Evolutionary conservation across 345 rosid species (phyloP), one percentile per base, ranked within the genome.

Genomic region (Hirschfeldia incana): DNA sequence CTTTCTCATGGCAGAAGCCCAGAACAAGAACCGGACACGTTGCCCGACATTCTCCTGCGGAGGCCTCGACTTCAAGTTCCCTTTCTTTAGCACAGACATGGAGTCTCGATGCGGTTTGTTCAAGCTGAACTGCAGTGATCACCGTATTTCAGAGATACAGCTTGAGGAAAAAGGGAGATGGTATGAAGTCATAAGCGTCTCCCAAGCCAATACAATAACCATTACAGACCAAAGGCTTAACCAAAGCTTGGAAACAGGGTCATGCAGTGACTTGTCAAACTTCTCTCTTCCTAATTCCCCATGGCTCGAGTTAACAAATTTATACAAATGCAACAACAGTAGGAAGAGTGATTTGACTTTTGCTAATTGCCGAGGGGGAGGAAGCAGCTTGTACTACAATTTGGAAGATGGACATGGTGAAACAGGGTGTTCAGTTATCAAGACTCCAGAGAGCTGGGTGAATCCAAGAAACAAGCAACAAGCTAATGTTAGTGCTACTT

Each of bases 41-140:
- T 87, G 90, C 66, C 4, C 4, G 0, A 0, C 9, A 21, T 76
- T 72, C 17, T n/a, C 36, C 5, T 85, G 92, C 16, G 88, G 84
- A 28, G 36, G 5, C 8, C 34, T 76, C 1, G 46, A 74, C 42
- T 53, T 78, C 15, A 8, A 0, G 4, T 77, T 78, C 78, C 87
- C 89, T 15, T 83, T 72, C 71, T 76, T 62, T 11, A 58, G 21
- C 42, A 76, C 29, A 12, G 0, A 7, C 37, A 30, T 81, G 84
- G 0, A 16, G 2, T 2, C 81, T 72, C 2, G 58, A 0, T 85
- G 90, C 67, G 84, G 84, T 29, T 70, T 83, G 55, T 67, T 78
- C 53, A 55, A 1, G 42, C 58, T 85, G 34, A 72, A 83, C 0
- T 87, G 89, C 63, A 29, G 37, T 6, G 4, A 44, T 32, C 74